These are phyloP conservation scores for Chaetomium tenue DNA, from an alignment of 495 filamentous ascomycete genomes.

Conservation along the genomic window DNA sequence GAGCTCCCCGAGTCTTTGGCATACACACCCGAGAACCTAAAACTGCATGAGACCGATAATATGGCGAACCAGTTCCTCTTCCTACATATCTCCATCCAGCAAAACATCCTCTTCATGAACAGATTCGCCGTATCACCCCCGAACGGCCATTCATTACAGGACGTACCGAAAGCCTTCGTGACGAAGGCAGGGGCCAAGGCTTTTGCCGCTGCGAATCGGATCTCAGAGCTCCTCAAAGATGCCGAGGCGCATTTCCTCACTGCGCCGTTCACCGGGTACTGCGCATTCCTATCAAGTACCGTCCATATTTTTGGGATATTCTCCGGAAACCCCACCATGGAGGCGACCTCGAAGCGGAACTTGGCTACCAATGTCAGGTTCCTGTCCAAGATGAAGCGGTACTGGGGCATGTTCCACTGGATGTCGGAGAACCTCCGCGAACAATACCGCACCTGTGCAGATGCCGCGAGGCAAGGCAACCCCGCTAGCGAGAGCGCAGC, in stretches of 20 bases:
- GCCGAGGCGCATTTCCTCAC: slow-evolving; percentile 75
- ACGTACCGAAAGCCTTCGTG: slow-evolving; percentile 78
- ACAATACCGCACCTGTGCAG: slow-evolving; percentile 80
- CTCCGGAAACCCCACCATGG: slow-evolving; percentile 68
- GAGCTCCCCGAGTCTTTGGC: slow-evolving; percentile 66
- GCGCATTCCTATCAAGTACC: slow-evolving; percentile 86
- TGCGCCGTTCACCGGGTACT: slow-evolving; percentile 92
- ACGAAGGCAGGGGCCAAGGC: slow-evolving; percentile 71
- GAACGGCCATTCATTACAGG: slow-evolving; percentile 62
- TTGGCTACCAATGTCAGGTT: slow-evolving; percentile 89
- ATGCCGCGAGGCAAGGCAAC: slow-evolving; percentile 60
- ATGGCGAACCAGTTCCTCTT: slow-evolving; percentile 94
- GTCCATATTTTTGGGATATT: slow-evolving; percentile 93
- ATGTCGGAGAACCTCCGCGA: slow-evolving; percentile 92
- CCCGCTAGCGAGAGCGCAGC: slow-evolving; percentile 51
- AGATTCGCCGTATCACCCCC: slow-evolving; percentile 79
- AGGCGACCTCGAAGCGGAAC: slow-evolving; percentile 76
- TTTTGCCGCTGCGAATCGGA: slow-evolving; percentile 84
- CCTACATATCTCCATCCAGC: slow-evolving; percentile 82
- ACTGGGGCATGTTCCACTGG: slow-evolving; percentile 97
- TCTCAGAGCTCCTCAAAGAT: slow-evolving; percentile 79
- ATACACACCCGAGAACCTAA: slow-evolving; percentile 80
- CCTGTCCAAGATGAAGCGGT: slow-evolving; percentile 88
- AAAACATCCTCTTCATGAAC: slow-evolving; percentile 87
- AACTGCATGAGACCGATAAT: slow-evolving; percentile 76